phyloP scores from a whole-genome alignment of 306 rosid genomes.

The Cajanus cajan region DNA sequence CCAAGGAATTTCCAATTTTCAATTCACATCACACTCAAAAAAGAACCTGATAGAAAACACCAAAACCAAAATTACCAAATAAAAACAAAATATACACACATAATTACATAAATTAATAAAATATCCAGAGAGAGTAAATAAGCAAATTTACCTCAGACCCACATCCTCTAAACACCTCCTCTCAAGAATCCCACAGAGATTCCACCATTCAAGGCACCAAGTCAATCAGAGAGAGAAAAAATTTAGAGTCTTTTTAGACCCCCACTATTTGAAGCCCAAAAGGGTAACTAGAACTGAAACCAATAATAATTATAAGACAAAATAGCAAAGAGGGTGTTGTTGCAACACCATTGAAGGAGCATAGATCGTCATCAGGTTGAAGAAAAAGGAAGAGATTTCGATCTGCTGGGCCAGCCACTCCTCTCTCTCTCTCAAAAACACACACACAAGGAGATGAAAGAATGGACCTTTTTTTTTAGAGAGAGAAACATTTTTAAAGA shows the following conservation, averaged over 20 bases:
- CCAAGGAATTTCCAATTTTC: not conserved
- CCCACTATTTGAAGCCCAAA: constrained; percentile 37
- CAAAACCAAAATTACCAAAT: constrained; percentile 37
- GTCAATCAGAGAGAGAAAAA: constrained; percentile 41
- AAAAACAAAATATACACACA: not conserved
- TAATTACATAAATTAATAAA: constrained; percentile 31
- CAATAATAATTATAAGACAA: constrained; percentile 39
- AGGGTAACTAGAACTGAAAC: constrained; percentile 36
- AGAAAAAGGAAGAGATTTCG: constrained; percentile 78
- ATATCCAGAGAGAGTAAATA: constrained; percentile 24
- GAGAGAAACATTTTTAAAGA: constrained; percentile 35
- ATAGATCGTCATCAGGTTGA: constrained; percentile 74
- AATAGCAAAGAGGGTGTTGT: constrained; percentile 51
- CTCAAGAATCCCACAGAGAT: constrained; percentile 52
- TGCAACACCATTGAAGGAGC: constrained; percentile 66
- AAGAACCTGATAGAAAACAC: constrained; percentile 24
- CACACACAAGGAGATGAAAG: constrained; percentile 30
- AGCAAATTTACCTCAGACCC: constrained; percentile 78
- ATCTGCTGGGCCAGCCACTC: constrained; percentile 89
- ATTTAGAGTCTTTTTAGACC: constrained; percentile 28
- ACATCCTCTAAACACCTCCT: constrained; percentile 51
- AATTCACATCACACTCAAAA: constrained; percentile 18
- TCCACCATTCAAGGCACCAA: constrained; percentile 49
- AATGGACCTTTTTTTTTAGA: constrained; percentile 28
- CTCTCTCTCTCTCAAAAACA: constrained; percentile 43